Evolutionary conservation across 106 monocot genomes (phyloP), one percentile per base, ranked within the genome.

Genomic region (Iris macrosiphon): DNA sequence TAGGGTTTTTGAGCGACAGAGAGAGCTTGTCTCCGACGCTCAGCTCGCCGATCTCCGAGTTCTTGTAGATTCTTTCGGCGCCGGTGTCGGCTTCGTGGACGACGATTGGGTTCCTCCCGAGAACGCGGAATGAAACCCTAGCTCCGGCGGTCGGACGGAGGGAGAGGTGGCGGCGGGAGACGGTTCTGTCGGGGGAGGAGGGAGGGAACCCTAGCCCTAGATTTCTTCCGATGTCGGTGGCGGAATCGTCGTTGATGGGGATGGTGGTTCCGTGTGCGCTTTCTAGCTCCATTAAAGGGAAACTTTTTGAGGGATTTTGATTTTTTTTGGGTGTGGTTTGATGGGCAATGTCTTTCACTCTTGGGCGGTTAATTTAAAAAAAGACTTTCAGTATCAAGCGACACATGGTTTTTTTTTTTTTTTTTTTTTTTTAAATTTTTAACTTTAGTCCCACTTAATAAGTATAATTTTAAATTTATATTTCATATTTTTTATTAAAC

Each of bases 211-310:
- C 55, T 56, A 56, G 24, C 55, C 38, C 55, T 23, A 38, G 14
- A 23, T 38, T 37, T 45, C 60, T 60, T 28, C 60, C 60, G 44
- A 60, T 45, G 17, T 35, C 29, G 19, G 22, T 41, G 6, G 30
- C 16, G 40, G 57, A 58, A 25, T 13, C 41, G 28, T 7, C 0
- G 24, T 58, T 21, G 12, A 58, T 12, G 5, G 27, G 27, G 22
- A 58, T 40, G 1, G 39, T 60, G 38, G 10, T 1, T 31, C 44
- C 44, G 60, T 23, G 15, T 60, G 39, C 44, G 43, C 2, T 12
- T 60, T 42, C 44, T 28, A 42, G 60, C 4, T 58, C 57, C 57
- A 58, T 58, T 7, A n/a, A n/a, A n/a, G n/a, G n/a, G n/a, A n/a
- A n/a, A n/a, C n/a, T n/a, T n/a, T n/a, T n/a, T n/a, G n/a, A n/a